Conservation (phyloP, 2,329 filamentous ascomycete species). For the Diplodia scrobiculata region DNA sequence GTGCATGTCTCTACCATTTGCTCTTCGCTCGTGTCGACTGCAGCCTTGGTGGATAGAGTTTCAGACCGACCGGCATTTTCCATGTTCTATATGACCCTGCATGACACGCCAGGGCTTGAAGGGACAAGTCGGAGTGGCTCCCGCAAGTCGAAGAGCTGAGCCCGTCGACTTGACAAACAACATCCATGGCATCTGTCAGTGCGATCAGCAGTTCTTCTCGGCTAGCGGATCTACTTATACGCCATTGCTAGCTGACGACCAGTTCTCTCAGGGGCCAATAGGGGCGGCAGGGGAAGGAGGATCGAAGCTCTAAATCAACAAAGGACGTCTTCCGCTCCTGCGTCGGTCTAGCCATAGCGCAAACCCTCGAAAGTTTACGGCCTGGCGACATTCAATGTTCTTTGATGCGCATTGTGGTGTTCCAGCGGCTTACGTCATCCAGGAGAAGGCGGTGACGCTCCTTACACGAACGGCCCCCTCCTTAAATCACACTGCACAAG, state of each 20-base stretch:
- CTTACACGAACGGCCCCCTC: slow-evolving; percentile 15
- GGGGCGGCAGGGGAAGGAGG: neutral
- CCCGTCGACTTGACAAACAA: neutral
- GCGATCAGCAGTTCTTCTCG: slow-evolving; percentile 11
- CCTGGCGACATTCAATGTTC: neutral
- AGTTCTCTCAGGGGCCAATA: slow-evolving; percentile 22
- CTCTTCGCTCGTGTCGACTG: too few species aligned
- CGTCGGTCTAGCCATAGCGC: neutral
- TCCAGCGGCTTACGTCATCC: slow-evolving; percentile 19
- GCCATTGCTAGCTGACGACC: neutral
- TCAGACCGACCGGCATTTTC: too few species aligned
- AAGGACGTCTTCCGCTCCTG: neutral
- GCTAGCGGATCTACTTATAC: neutral
- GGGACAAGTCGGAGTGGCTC: too few species aligned
- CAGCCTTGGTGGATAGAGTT: too few species aligned
- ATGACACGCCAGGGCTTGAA: too few species aligned
- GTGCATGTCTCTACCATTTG: too few species aligned
- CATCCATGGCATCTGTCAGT: neutral
- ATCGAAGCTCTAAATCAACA: neutral
- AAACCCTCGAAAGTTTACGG: neutral
- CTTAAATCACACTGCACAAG: slow-evolving; percentile 10
- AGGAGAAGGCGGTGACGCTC: slow-evolving; percentile 21
- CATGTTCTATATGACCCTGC: too few species aligned
- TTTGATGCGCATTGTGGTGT: slow-evolving; percentile 14
- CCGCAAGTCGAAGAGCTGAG: neutral